phyloP scores from a whole-genome alignment of 305 asterid species.

The Nicotiana rustica region DNA sequence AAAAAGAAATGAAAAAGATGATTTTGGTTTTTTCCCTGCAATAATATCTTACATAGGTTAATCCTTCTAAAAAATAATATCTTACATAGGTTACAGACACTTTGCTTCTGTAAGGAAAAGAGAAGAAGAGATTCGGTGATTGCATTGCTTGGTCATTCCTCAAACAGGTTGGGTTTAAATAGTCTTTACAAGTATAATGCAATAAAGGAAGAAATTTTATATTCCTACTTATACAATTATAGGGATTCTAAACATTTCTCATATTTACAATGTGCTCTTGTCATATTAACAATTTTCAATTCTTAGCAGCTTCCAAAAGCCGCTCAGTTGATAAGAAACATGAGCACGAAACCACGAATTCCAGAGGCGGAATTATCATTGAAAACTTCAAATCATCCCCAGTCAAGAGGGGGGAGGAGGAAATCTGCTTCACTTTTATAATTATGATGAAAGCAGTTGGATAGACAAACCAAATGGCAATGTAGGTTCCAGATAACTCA shows the following conservation, averaged over 20 bases:
- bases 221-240: constrained; percentile 11
- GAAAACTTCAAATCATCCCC: not conserved
- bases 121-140: not conserved
- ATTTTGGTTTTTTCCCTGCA: not conserved
- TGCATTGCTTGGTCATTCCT: not conserved
- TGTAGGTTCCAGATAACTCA: constrained; percentile 2
- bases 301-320: not conserved
- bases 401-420: not conserved
- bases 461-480: constrained; percentile 21
- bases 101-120: constrained; percentile 13
- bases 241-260: not conserved
- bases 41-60: not conserved
- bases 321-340: constrained; percentile 14
- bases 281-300: not conserved
- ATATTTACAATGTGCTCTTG: not conserved
- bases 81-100: not conserved
- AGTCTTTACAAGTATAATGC: not conserved
- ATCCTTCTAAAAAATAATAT: too few species aligned
- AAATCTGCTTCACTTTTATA: constrained; percentile 9
- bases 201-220: not conserved
- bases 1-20: not conserved
- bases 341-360: constrained; percentile 2
- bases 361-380: constrained; percentile 24
- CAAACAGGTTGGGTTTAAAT: constrained; percentile 6
- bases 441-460: constrained; percentile 18